Evolutionary conservation across 140 eudicot species (phyloP), one percentile per base, ranked within the genome.

Genomic region (Senecio squalidus): DNA sequence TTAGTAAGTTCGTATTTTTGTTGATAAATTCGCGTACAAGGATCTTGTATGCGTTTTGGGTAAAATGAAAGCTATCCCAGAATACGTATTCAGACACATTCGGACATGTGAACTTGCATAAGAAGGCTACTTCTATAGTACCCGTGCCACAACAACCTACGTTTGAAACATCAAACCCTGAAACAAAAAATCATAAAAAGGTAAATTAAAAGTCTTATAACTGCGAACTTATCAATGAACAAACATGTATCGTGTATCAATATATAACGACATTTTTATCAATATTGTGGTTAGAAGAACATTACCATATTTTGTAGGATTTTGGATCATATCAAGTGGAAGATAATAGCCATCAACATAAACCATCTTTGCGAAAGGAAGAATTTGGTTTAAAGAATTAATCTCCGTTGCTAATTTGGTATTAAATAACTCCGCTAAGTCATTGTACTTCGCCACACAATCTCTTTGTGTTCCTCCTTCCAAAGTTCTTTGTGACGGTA

Each of bases 91-190:
- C 75, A 1, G 72, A 64, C 4, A 76, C 92, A 53, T 82, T 63
- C n/a, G 83, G 26, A 65, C 94, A 84, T 22, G 93, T 70, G 65
- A n/a, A 81, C 64, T 74, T 86, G 78, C 98, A 91, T 4, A 91
- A 72, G 66, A 80, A 70, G 0, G 86, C 80, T 1, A 91, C 98
- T 71, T 91, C 98, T 47, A 87, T 72, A 18, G 72, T 60, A 17
- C 98, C 98, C 18, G 98, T 81, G 36, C 96, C 98, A 41, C 98
- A 91, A 50, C 98, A 91, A 0, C 98, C 96, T 64, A 29, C 56
- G 29, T 69, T 69, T 17, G 84, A 68, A 57, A 84, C 44, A 22
- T 54, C 74, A 72, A 91, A 84, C 30, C 96, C 98, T 84, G 84
- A 55, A 39, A 60, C 38, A 62, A 40, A 41, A 23, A 3, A 13